These are phyloP conservation scores for Aspergillaceae sp. DNA, from an alignment of 2,329 filamentous ascomycete species.

Conservation along the genomic window DNA sequence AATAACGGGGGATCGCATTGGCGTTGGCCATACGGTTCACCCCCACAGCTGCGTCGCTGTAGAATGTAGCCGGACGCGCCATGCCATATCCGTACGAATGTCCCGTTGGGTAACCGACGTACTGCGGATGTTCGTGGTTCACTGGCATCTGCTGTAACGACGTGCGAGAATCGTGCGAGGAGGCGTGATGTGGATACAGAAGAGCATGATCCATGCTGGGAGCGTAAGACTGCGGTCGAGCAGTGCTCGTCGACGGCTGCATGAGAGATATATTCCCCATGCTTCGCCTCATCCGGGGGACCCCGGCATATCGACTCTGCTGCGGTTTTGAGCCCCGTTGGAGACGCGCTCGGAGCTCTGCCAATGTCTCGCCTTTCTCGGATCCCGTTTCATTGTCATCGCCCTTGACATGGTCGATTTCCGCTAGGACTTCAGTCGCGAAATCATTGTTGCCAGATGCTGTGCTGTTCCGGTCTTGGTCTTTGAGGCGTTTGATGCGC, in stretches of 20 bases:
- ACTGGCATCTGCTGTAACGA: conserved; percentile 23
- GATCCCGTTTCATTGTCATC: conserved; percentile 13
- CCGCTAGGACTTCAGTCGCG: conserved; percentile 34
- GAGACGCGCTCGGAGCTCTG: conserved; percentile 37
- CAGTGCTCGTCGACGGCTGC: conserved; percentile 37
- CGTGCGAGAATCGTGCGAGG: conserved; percentile 16
- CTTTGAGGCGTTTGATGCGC: conserved; percentile 33
- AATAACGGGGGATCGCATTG: too few relatives aligned
- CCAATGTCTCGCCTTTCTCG: conserved; percentile 38
- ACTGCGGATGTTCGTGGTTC: conserved; percentile 9
- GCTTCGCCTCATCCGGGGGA: conserved; percentile 32
- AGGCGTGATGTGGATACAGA: conserved; percentile 10
- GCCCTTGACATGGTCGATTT: conserved; percentile 26
- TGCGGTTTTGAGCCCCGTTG: conserved; percentile 24
- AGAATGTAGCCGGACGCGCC: conserved; percentile 18
- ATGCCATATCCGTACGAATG: conserved; percentile 20
- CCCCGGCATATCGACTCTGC: conserved; percentile 8
- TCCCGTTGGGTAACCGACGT: conserved; percentile 12
- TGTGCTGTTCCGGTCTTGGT: conserved; percentile 22
- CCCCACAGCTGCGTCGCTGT: conserved; percentile 19
- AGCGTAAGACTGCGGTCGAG: conserved; percentile 16
- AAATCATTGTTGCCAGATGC: conserved; percentile 32
- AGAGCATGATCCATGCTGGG: background rate
- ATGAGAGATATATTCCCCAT: conserved; percentile 45
- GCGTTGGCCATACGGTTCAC: conserved; percentile 13